These are phyloP conservation scores for Nakazawaea ernobii DNA, from an alignment of 805 yeast species.

Conservation along the genomic window DNA sequence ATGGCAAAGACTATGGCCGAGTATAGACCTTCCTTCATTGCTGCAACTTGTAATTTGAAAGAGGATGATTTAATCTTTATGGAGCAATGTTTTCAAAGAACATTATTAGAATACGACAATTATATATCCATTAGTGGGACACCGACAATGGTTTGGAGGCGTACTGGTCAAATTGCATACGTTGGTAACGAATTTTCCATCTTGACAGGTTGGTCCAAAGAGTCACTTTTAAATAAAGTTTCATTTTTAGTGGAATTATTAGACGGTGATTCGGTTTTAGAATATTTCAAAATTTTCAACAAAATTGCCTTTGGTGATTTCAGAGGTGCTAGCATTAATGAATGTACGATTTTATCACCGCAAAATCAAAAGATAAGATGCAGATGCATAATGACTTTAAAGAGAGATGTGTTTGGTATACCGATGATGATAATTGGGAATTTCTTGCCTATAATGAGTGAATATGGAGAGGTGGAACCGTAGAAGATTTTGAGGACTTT, in stretches of 20 bases:
- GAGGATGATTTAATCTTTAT: constrained; percentile 90
- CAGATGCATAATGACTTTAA: constrained; percentile 86
- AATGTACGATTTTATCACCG: constrained; percentile 69
- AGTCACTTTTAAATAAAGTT: constrained; percentile 57
- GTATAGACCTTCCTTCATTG: constrained; percentile 88
- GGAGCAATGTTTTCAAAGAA: constrained; percentile 94
- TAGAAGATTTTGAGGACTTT: too few relatives aligned
- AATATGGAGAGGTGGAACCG: constrained; percentile 9
- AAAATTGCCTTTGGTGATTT: constrained; percentile 89
- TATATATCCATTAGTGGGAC: constrained; percentile 83
- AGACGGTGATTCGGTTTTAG: constrained; percentile 83
- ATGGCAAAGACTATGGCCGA: constrained; percentile 88
- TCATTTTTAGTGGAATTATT: constrained; percentile 77
- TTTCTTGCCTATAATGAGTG: constrained; percentile 67
- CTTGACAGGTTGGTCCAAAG: constrained; percentile 84
- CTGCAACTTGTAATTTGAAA: constrained; percentile 81
- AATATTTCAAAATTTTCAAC: constrained; percentile 81
- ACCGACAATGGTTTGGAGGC: constrained; percentile 92
- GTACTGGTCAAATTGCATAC: constrained; percentile 93
- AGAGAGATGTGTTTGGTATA: constrained; percentile 91
- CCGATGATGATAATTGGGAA: constrained; percentile 97
- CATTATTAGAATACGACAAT: constrained; percentile 81
- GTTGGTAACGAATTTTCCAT: constrained; percentile 92
- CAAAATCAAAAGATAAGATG: constrained; percentile 56
- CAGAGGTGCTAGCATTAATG: constrained; percentile 82